Conservation (phyloP, 2,329 filamentous ascomycete genomes). For the Colletotrichum scovillei region DNA sequence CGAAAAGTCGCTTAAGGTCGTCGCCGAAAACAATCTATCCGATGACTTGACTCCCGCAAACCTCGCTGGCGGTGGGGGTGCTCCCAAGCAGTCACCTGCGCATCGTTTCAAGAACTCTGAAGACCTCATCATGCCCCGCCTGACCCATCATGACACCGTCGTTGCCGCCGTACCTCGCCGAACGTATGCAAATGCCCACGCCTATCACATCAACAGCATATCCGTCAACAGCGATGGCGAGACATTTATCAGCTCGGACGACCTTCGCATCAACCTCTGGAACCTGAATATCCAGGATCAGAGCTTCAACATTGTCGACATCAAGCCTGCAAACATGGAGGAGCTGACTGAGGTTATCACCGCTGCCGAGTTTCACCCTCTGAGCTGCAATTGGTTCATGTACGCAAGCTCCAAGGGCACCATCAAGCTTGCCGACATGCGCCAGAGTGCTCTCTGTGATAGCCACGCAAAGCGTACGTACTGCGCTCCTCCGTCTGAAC, state of each 20-base stretch:
- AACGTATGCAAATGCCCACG: conserved; percentile 98
- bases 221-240: conserved; percentile 99
- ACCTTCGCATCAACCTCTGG: conserved; percentile 97
- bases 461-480: conserved; percentile 91
- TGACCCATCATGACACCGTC: conserved; percentile 98
- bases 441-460: conserved; percentile 95
- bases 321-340: conserved; percentile 99
- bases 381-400: conserved; percentile 99
- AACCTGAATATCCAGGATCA: conserved; percentile 99
- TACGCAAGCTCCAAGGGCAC: conserved; percentile 99
- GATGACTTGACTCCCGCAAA: conserved; percentile 87
- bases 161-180: conserved; percentile 95
- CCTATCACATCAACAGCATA: conserved; percentile 99
- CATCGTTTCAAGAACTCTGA: conserved; percentile 82
- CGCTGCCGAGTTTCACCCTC: conserved; percentile 95
- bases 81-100: conserved; percentile 77
- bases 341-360: conserved; percentile 99
- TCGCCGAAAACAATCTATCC: conserved; percentile 98
- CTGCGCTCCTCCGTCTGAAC: neutral
- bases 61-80: conserved; percentile 80
- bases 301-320: conserved; percentile 99
- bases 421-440: conserved; percentile 98
- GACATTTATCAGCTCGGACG: conserved; percentile 99
- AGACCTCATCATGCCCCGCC: conserved; percentile 91
- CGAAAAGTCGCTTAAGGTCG: conserved; percentile 98